These are phyloP conservation scores for Rhodotorula glutinis DNA, from an alignment of 1,284 basidiomycete genomes.

Conservation along the genomic window DNA sequence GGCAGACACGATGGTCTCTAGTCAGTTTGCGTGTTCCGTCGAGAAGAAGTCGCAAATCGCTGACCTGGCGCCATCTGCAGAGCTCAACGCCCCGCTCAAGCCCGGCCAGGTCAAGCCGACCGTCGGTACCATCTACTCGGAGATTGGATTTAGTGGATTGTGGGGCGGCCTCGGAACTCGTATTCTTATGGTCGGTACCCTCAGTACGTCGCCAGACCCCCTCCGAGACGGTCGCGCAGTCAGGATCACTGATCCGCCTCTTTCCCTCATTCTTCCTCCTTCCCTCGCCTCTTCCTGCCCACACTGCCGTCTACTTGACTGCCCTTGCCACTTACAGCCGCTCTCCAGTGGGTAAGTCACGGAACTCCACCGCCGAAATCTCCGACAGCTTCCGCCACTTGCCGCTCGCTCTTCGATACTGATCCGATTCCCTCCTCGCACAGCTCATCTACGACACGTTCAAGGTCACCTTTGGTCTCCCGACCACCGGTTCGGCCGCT, in stretches of 20 bases:
- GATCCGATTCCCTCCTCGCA: too few species aligned
- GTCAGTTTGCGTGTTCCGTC: not conserved
- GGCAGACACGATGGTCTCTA: conserved; percentile 46
- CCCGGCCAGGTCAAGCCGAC: conserved; percentile 44
- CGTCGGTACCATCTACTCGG: conserved; percentile 45
- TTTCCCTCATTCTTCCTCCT: too few species aligned
- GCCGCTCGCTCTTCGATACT: too few species aligned
- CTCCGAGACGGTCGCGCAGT: too few species aligned
- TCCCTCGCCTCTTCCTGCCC: too few species aligned
- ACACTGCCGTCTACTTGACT: too few species aligned
- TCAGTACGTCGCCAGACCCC: conserved; percentile 19
- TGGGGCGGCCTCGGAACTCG: conserved; percentile 46
- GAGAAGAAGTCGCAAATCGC: not conserved
- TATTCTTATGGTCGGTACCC: conserved; percentile 45
- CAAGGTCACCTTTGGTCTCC: conserved; percentile 41
- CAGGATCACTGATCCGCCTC: too few species aligned
- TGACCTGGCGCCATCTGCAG: not conserved
- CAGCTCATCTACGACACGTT: conserved; percentile 43
- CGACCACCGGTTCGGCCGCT: conserved; percentile 39
- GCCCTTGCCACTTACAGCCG: conserved; percentile 15
- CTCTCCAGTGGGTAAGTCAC: conserved; percentile 43
- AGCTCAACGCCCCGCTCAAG: conserved; percentile 45
- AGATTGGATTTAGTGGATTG: conserved; percentile 46
- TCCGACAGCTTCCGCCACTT: too few species aligned
- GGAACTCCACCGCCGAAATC: too few species aligned